Percentiles rank a stretch among this genome's conserved stretches.
Evolutionary conservation across 164 flowering plant genomes (phyloP).

Genomic region (Echeveria elegans): DNA sequence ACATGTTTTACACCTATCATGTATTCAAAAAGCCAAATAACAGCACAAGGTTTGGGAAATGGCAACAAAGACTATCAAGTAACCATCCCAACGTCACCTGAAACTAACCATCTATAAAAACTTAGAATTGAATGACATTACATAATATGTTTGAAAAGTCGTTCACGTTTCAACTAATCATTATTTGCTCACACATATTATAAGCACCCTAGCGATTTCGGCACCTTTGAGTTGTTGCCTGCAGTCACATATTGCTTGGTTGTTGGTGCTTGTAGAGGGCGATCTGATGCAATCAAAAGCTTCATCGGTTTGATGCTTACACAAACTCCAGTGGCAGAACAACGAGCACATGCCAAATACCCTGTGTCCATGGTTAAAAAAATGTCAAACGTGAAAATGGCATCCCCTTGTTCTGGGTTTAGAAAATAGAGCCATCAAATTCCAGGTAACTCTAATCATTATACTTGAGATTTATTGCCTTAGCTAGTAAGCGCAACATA

Average conservation of each 20-base stretch:
- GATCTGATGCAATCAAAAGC: constrained; percentile 29
- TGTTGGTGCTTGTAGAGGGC: constrained; percentile 56
- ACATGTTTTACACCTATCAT: too few relatives aligned
- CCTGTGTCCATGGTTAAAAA: constrained; percentile 31
- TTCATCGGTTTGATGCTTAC: constrained; percentile 57
- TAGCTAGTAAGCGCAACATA: not conserved
- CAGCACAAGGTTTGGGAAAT: too few relatives aligned
- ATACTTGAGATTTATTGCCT: not conserved
- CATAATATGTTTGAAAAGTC: too few relatives aligned
- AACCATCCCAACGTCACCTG: too few relatives aligned
- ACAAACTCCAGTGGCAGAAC: constrained; percentile 76
- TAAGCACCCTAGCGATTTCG: constrained; percentile 79
- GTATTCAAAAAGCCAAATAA: too few relatives aligned
- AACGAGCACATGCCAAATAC: constrained; percentile 85
- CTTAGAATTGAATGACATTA: too few relatives aligned
- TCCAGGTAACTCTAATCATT: not conserved
- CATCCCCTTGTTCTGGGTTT: not conserved
- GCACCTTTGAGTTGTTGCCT: constrained; percentile 70
- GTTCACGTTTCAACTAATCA: too few relatives aligned
- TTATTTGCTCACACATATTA: too few relatives aligned
- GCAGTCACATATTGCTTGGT: too few relatives aligned
- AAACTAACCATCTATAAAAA: too few relatives aligned
- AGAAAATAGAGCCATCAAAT: not conserved
- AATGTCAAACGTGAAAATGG: not conserved
- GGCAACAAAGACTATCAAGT: too few relatives aligned